Base-by-base conservation (phyloP, 2,329 filamentous ascomycete species). In the Orbilia brochopaga region DNA sequence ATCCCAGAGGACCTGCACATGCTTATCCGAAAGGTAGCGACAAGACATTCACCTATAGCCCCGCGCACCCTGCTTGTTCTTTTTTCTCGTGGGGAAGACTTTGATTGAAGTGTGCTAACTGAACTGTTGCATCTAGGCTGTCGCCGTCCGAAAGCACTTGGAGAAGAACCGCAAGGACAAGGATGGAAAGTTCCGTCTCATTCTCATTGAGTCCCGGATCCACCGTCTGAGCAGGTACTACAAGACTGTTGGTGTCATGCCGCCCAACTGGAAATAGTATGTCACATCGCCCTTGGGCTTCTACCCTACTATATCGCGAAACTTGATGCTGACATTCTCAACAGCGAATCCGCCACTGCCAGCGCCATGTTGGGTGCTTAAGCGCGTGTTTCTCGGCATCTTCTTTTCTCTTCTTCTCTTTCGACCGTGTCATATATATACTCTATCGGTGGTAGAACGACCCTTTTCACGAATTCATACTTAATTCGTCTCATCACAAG, bases 91-190 rank as follows among this genome's bases (percentile, higher is more conserved):
- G 21, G 46, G 23, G 11, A 17, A 21, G 13, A 24, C 2, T 2
- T 44, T 50, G n/a, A 10, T n/a, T 35, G 23, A 58, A 40, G 3
- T n/a, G 7, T 73, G 44, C 74, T 78, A 76, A 76, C 55, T 42
- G 5, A 15, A 15, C 40, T 66, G 52, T 19, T 21, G 40, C 24
- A 7, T 52, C 35, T 74, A 94, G 92, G 92, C 92, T 79, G 92
- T 97, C 79, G 90, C 92, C 81, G 94, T 99, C 85, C 93, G 94
- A 86, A 99, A 99, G 91, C 95, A 99, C 85, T 91, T 99, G 78
- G 92, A 97, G 88, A 91, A 91, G 85, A 99, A 99, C 90, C 93
- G 94, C 85, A 99, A 99, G 89, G 94, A 99, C 88, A 96, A 92
- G 87, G 94, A 99, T 87, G 91, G 89, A 87, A 99, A 99, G 88